phyloP scores from a whole-genome alignment of 768 basidiomycete species.

The Holtermanniella nyarrowii region DNA sequence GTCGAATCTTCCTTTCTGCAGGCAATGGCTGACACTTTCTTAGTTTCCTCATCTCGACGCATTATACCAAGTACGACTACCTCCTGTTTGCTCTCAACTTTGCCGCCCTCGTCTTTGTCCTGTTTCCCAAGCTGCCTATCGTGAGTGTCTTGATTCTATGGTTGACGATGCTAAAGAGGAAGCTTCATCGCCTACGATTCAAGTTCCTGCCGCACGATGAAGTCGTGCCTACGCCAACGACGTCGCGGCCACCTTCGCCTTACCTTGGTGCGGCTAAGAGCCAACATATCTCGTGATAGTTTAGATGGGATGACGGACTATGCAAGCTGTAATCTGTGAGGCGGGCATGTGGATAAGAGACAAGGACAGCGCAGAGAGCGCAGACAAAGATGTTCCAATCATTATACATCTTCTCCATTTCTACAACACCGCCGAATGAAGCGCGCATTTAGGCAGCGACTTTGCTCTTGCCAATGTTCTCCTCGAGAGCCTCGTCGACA shows the following conservation, averaged over 20 bases:
- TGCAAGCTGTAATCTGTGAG: no score
- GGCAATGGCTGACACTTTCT: conserved; percentile 13
- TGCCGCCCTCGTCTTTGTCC: conserved; percentile 59
- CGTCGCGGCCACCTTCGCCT: conserved; percentile 18
- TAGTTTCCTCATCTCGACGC: conserved; percentile 92
- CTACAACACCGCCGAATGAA: no score
- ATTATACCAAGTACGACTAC: conserved; percentile 94
- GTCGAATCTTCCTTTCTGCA: no score
- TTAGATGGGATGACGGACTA: no score
- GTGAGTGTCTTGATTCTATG: conserved; percentile 44
- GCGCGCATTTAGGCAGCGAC: neutral
- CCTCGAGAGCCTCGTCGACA: conserved; percentile 5
- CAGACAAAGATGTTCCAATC: no score
- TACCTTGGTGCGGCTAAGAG: neutral
- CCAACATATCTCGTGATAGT: no score
- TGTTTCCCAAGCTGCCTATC: conserved; percentile 92
- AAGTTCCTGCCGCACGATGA: conserved; percentile 21
- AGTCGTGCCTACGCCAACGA: conserved; percentile 11
- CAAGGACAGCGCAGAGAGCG: no score
- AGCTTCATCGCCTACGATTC: conserved; percentile 34
- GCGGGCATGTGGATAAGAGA: no score
- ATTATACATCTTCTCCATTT: no score
- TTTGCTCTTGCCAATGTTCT: conserved; percentile 6
- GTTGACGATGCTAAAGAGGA: neutral
- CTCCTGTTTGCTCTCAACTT: conserved; percentile 88